Base-by-base conservation (phyloP, 2,329 filamentous ascomycete species). In the Xylaria multiplex region DNA sequence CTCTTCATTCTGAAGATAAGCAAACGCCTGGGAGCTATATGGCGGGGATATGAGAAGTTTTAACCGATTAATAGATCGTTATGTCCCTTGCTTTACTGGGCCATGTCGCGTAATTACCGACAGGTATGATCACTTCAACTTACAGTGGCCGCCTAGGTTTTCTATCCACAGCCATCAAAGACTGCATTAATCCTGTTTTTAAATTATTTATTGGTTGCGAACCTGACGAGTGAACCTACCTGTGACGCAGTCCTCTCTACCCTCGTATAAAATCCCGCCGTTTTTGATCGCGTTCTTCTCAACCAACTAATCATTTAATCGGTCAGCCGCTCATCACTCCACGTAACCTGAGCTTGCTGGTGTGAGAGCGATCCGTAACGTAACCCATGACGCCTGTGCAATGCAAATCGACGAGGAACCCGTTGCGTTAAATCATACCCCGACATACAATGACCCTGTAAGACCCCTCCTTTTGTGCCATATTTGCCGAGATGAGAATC, bases 301-400 rank as follows among this genome's bases (percentile, higher is more conserved):
- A 40, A 45, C 64, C 40, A 57, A 58, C 56, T 45, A 57, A 61
- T 61, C 57, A 61, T 58, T 54, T 50, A 66, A 63, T 58, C 66
- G 62, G 63, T 45, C 59, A 56, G 55, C 50, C 40, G 42, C 48
- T 48, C 52, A 66, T 64, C 62, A 55, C 59, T 64, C 55, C 49
- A 60, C 60, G 43, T 61, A 64, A 60, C 64, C 56, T 66, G 37
- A 60, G 56, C 57, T 61, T 62, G 59, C 45, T 63, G 59, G 49
- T 46, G 54, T 56, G 59, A 70, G 66, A 60, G 61, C 59, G 67
- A 66, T 69, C 62, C 62, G 58, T 68, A 69, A 74, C 70, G 72
- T 72, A 70, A 69, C 72, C 77, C 77, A 67, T 74, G 77, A 79
- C 77, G 77, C 77, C 77, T 75, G 70, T 78, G 76, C 76, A 78